Evolutionary conservation across 768 basidiomycete species (phyloP), one percentile per base, ranked within the genome.

Genomic region (Pulveroboletus ravenelii): DNA sequence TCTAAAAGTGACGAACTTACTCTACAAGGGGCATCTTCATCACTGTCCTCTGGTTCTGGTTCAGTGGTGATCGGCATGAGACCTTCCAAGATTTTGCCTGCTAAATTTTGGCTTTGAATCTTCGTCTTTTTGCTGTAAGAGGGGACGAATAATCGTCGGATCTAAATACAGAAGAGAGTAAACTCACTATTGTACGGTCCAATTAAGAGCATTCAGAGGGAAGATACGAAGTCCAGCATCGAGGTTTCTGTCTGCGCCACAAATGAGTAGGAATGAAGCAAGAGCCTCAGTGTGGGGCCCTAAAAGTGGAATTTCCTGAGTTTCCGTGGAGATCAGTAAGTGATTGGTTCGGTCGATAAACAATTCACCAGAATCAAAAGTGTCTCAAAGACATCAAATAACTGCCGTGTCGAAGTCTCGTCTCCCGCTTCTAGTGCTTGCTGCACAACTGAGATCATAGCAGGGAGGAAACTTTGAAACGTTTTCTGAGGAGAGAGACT

Each of bases 351-450:
- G 14, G 18, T 37, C 25, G 13, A 12, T 20, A 1, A 47, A 39
- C 13, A 31, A 68, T 84, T 51, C 57, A 89, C 90, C 51, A 97
- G 82, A 63, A 98, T 95, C 41, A 95, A 78, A 41, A 98, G 83
- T 0, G 92, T 94, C 75, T 98, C 96, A 55, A 98, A 78, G 27
- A 97, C 91, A 64, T 99, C 96, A 62, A 97, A 96, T 23, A 93
- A 75, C 62, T 94, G 84, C 56, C 93, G 84, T 41, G 91, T 89
- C 47, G 83, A 83, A 32, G 77, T 76, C 63, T 93, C 91, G 62
- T 97, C 87, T 32, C 78, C 81, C 32, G 79, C 67, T 57, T 89
- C 87, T 7, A 98, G 81, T 35, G 84, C 78, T 68, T 92, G 86
- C 5, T 86, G 86, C 35, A 97, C 84, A 44, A 97, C 93, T 51